Evolutionary conservation across 768 basidiomycete genomes (phyloP).

Genomic region (Phaeotremella skinneri): DNA sequence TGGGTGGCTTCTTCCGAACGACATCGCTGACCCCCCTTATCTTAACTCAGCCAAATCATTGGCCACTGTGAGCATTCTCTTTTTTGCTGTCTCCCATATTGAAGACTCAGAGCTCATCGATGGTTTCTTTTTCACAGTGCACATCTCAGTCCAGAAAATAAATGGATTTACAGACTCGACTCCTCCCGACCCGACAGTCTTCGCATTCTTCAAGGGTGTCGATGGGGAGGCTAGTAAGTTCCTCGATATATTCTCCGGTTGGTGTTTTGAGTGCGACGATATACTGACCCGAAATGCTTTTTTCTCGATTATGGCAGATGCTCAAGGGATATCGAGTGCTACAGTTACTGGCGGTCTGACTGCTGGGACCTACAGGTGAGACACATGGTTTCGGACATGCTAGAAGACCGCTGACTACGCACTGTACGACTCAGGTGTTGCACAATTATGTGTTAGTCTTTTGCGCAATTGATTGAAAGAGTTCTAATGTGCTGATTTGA

Average conservation of each 20-base stretch:
- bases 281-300: neutral
- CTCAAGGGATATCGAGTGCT: conserved; percentile 57
- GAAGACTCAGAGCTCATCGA: too few relatives aligned
- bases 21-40: neutral
- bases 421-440: conserved; percentile 3
- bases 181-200: conserved; percentile 58
- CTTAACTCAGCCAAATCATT: conserved; percentile 54
- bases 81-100: too few relatives aligned
- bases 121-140: conserved; percentile 56
- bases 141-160: conserved; percentile 61
- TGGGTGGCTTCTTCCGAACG: neutral
- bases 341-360: conserved; percentile 61
- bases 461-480: neutral
- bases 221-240: conserved; percentile 25
- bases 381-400: neutral
- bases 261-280: conserved; percentile 9
- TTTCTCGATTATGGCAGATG: conserved; percentile 53
- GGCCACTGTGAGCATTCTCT: conserved; percentile 43
- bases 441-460: conserved; percentile 30
- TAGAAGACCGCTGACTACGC: neutral
- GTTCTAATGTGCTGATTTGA: neutral
- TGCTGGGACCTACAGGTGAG: conserved; percentile 59
- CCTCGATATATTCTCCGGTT: neutral
- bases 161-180: conserved; percentile 55
- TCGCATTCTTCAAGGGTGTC: conserved; percentile 60